Percentiles rank a stretch among this genome's conserved stretches.
Conservation (phyloP, 306 rosid genomes). For the Pterocarpus macrocarpus region DNA sequence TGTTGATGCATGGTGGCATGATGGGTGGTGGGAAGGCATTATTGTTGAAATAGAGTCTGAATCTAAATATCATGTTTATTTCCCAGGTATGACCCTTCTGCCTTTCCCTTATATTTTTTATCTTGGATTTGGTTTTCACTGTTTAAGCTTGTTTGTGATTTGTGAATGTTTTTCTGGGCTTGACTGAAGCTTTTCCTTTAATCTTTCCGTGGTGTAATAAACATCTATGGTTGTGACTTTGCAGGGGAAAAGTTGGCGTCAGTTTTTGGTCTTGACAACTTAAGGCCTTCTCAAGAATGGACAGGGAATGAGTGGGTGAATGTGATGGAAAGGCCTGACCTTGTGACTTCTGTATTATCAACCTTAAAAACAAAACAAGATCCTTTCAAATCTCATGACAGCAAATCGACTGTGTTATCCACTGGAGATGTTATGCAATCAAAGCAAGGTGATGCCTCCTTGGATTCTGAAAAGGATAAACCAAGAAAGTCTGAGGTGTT, state of each 20-base stretch:
- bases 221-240: not conserved
- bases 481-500: slow-evolving; percentile 39
- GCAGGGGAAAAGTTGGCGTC: slow-evolving; percentile 75
- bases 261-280: slow-evolving; percentile 48
- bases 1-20: slow-evolving; percentile 91
- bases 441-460: slow-evolving; percentile 43
- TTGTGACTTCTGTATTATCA: slow-evolving; percentile 53
- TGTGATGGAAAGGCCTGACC: slow-evolving; percentile 68
- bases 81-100: slow-evolving; percentile 66
- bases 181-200: not conserved
- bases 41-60: slow-evolving; percentile 63
- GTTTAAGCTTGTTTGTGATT: not conserved
- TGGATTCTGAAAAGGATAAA: slow-evolving; percentile 39
- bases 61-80: slow-evolving; percentile 63
- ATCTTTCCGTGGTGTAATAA: not conserved
- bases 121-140: not conserved
- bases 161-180: not conserved
- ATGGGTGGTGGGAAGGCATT: slow-evolving; percentile 99
- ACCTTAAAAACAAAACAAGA: slow-evolving; percentile 43
- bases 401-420: slow-evolving; percentile 41
- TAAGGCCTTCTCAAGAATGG: slow-evolving; percentile 87
- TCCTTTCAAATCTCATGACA: slow-evolving; percentile 27
- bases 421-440: slow-evolving; percentile 41
- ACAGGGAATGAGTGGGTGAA: slow-evolving; percentile 66
- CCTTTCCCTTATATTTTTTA: not conserved